A percentile compares a stretch with the other conserved stretches of the same genome.
phyloP scores from a whole-genome alignment of 495 filamentous ascomycete species.

The Thozetella sp. region DNA sequence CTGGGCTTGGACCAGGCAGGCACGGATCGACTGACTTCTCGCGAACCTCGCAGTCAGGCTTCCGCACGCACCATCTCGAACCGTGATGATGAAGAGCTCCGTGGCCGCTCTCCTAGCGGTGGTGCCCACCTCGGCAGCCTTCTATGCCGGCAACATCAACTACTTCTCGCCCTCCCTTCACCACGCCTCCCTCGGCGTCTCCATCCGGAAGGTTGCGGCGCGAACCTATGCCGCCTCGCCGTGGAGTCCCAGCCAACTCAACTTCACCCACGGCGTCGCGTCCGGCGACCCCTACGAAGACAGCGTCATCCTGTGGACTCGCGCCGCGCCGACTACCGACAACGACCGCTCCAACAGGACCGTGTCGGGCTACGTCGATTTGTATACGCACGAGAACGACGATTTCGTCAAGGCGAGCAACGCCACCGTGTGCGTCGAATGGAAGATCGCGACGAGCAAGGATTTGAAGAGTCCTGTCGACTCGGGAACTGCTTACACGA shows the following conservation, averaged over 20 bases:
- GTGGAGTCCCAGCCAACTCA: slow-evolving; percentile 43
- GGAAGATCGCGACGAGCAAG: slow-evolving; percentile 39
- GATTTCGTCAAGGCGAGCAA: slow-evolving; percentile 49
- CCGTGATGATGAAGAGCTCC: background rate
- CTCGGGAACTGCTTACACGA: slow-evolving; percentile 55
- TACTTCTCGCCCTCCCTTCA: slow-evolving; percentile 60
- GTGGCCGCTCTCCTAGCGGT: slow-evolving; percentile 8
- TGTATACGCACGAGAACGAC: slow-evolving; percentile 59
- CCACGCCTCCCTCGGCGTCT: slow-evolving; percentile 58
- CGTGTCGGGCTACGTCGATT: slow-evolving; percentile 51
- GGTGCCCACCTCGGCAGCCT: slow-evolving; percentile 16
- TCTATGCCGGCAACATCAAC: slow-evolving; percentile 54
- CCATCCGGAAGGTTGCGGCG: slow-evolving; percentile 43
- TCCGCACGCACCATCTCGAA: background rate
- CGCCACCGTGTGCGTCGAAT: slow-evolving; percentile 62
- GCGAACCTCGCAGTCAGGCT: no score
- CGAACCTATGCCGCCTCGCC: slow-evolving; percentile 31
- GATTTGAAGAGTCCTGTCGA: slow-evolving; percentile 23
- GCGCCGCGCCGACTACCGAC: slow-evolving; percentile 55
- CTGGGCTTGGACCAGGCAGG: no score
- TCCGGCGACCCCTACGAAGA: slow-evolving; percentile 67
- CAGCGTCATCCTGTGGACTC: slow-evolving; percentile 69
- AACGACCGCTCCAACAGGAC: slow-evolving; percentile 59
- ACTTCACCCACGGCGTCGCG: slow-evolving; percentile 72
- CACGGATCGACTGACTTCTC: no score